Evolutionary conservation across 2,329 filamentous ascomycete species (phyloP), one percentile per base, ranked within the genome.

Genomic region (Xylariaceae sp.): DNA sequence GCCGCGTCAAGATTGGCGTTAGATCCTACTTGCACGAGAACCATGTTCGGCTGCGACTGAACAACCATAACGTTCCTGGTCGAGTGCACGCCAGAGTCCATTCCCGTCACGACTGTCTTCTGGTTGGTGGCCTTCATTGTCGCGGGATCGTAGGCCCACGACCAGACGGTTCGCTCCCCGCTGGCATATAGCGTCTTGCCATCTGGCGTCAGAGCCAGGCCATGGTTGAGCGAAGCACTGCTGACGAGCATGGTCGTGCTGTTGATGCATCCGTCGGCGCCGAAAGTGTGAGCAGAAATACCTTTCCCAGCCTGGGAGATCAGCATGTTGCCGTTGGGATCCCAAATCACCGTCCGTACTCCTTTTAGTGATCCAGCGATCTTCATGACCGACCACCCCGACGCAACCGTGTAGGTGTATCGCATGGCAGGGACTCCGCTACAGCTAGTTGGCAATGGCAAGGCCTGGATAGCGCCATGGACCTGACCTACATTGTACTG

Each of bases 131-230:
- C 70, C 11, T 71, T 72, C 39, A 67, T 64, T 4, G 68, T 63
- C 4, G 59, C 57, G 8, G 73, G 57, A 55, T 82, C 68, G 53
- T 85, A 85, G 28, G 63, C 60, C 74, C 78, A 83, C 18, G 71
- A 65, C 57, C 69, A 82, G 7, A 74, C 73, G 1, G 62, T 58
- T 13, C 60, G 62, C 52, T 65, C 61, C 30, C 62, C 62, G 40
- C 61, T 64, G 28, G 65, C 66, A 39, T 66, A 67, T 19, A 69
- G 43, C 9, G 61, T 66, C 47, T 47, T 61, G 38, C 65, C 61
- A 38, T 67, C 65, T 2, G 65, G 65, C 0, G 63, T 63, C 35
- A 70, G 54, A 29, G 58, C 57, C 30, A 68, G 57, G 9, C 64
- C 65, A 47, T 69, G 67, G 53, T 67, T 70, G 26, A 69, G 61